Evolutionary conservation across 1,284 basidiomycete species (phyloP).

Genomic region (Somion occarium): DNA sequence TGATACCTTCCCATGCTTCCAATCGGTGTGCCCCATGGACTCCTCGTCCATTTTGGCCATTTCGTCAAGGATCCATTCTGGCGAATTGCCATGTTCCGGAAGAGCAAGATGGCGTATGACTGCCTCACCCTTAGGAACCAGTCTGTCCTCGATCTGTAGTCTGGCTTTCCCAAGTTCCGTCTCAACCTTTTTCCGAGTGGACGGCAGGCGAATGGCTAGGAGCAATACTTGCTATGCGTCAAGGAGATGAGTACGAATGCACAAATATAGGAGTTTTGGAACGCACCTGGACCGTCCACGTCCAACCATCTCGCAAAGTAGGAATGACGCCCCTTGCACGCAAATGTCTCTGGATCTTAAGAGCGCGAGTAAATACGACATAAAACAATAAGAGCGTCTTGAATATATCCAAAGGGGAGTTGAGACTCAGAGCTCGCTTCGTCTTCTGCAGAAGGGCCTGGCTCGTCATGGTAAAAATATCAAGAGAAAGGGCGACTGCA

Average conservation of each 20-base stretch:
- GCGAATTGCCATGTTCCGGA: conserved; percentile 61
- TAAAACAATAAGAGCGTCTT: conserved; percentile 66
- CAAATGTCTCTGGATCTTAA: conserved; percentile 65
- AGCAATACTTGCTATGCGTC: conserved; percentile 49
- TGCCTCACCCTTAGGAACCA: conserved; percentile 59
- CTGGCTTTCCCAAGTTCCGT: conserved; percentile 67
- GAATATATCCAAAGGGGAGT: conserved; percentile 15
- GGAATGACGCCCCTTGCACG: conserved; percentile 62
- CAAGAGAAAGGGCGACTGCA: too few species aligned
- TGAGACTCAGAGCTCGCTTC: neutral
- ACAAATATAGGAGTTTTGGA: neutral
- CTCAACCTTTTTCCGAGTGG: conserved; percentile 62
- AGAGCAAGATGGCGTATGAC: conserved; percentile 63
- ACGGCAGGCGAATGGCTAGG: conserved; percentile 65
- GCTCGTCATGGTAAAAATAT: neutral
- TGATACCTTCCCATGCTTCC: conserved; percentile 75
- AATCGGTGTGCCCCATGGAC: conserved; percentile 44
- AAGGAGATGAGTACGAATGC: neutral
- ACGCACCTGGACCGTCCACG: conserved; percentile 52
- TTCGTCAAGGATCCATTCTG: conserved; percentile 77
- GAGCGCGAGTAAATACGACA: conserved; percentile 44
- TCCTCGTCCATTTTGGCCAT: conserved; percentile 77
- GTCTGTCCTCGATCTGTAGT: conserved; percentile 60
- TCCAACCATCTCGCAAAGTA: conserved; percentile 51
- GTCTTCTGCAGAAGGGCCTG: neutral